Evolutionary conservation across 73 alveolate species (phyloP), one percentile per base, ranked within the genome.

Genomic region (Paramecium octaurelia): DNA sequence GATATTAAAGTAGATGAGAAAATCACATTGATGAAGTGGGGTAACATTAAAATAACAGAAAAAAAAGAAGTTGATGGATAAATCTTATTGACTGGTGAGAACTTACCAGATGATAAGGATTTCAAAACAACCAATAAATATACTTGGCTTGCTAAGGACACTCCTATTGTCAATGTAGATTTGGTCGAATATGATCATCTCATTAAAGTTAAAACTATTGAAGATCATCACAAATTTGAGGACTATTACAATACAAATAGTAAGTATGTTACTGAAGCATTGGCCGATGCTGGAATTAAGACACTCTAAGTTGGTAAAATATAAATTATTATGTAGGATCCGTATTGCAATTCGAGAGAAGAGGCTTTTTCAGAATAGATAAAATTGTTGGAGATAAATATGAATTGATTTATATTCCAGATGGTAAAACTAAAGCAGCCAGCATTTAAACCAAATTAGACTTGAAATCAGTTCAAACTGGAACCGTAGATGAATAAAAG

Each of bases 341-440:
- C 31, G 59, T 85, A 60, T 85, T 98, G 59, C 97, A 98, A 93
- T 88, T 98, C 44, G 99, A 98, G 95, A 95, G 99, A 92, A 95
- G 99, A 95, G 99, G 99, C 6, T 98, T 73, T 93, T 98, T 94
- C 96, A 92, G 70, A 44, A 97, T 98, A 31, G 99, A 98, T 94
- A 88, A 96, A 90, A 59, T 87, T 54, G 95, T 93, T 35, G 97
- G 95, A 48, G 96, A 94, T 6, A 93, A 92, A 60, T 80, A 77
- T 58, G 75, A 95, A 36, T 95, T 98, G 38, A 93, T 95, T 88
- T 97, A 93, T 92, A 95, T 98, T 75, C 99, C 99, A 34, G 99
- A 97, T 89, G 99, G 99, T 1, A 98, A 97, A 92, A 91, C 98
- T 71, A 97, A 95, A 86, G 75, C 95, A 68, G 92, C 92, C 34